These are phyloP conservation scores for Ustulina deusta DNA, from an alignment of 2,329 filamentous ascomycete species.

Conservation along the genomic window DNA sequence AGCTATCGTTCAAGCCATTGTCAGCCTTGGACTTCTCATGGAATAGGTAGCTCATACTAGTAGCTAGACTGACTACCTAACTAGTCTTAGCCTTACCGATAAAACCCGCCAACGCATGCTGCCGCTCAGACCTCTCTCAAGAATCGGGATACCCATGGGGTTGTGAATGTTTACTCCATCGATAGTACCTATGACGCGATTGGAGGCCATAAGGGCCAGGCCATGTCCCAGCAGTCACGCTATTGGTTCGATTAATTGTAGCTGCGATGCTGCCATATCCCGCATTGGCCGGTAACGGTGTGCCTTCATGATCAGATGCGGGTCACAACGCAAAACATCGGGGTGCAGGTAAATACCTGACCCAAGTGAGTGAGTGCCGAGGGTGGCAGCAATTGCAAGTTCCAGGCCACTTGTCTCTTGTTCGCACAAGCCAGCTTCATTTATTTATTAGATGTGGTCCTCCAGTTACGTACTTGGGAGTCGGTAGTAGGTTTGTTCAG, in stretches of 20 bases:
- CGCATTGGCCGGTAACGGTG: neutral
- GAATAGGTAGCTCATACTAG: neutral
- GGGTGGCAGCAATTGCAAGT: neutral
- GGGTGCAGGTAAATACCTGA: neutral
- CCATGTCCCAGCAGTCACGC: neutral
- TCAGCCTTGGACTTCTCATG: neutral
- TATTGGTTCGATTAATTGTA: conserved; percentile 23
- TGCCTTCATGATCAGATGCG: neutral
- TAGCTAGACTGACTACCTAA: neutral
- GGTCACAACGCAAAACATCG: neutral
- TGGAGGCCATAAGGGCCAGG: conserved; percentile 17
- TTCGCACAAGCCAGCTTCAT: neutral
- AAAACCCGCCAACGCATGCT: neutral
- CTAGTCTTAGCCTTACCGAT: neutral
- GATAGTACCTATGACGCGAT: conserved; percentile 12
- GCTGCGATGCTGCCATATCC: conserved; percentile 24
- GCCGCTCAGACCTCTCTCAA: neutral
- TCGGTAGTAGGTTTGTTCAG: neutral
- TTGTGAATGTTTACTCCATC: neutral
- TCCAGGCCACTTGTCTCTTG: neutral
- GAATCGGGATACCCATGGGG: too few relatives aligned
- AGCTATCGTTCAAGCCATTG: neutral
- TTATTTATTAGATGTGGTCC: neutral
- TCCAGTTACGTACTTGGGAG: neutral
- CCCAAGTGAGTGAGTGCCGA: neutral